A percentile compares a stretch with the other conserved stretches of the same genome.
phyloP scores from a whole-genome alignment of 768 basidiomycete species.

The Daedaleopsis nitida region DNA sequence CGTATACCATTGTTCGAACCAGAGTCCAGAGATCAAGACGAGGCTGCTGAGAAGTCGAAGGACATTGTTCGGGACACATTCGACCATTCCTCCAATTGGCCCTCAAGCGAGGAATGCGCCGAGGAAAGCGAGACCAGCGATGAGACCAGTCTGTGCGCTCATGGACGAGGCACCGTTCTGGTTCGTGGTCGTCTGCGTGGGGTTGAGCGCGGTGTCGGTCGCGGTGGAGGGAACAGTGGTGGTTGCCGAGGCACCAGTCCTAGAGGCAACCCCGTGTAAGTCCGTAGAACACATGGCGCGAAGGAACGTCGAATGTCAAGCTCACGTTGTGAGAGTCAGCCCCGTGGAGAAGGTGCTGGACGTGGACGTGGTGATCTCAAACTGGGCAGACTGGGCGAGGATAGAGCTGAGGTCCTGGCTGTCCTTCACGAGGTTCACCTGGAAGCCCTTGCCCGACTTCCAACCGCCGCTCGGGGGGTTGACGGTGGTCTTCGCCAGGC shows the following conservation, averaged over 20 bases:
- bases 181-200: slow-evolving; percentile 22
- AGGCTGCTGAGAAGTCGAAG: too few species aligned
- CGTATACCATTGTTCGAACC: too few species aligned
- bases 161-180: slow-evolving; percentile 35
- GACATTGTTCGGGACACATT: not conserved
- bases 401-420: slow-evolving; percentile 49
- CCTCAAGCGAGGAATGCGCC: slow-evolving; percentile 38
- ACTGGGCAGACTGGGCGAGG: slow-evolving; percentile 71
- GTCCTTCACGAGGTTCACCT: slow-evolving; percentile 69
- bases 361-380: slow-evolving; percentile 45
- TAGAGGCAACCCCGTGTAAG: not conserved
- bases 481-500: slow-evolving; percentile 39
- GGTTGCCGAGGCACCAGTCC: not conserved
- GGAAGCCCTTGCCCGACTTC: slow-evolving; percentile 63
- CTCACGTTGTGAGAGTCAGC: not conserved
- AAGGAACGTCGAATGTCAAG: slow-evolving; percentile 1
- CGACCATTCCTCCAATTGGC: not conserved
- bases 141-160: slow-evolving; percentile 33
- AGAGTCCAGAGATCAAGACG: too few species aligned
- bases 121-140: slow-evolving; percentile 38
- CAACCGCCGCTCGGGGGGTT: slow-evolving; percentile 66
- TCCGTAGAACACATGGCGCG: not conserved
- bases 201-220: slow-evolving; percentile 24
- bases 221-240: slow-evolving; percentile 16
- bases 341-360: slow-evolving; percentile 21